Percentiles rank a stretch among this genome's conserved stretches.
Conservation (phyloP, 768 basidiomycete species). For the Mycena belliarum region DNA sequence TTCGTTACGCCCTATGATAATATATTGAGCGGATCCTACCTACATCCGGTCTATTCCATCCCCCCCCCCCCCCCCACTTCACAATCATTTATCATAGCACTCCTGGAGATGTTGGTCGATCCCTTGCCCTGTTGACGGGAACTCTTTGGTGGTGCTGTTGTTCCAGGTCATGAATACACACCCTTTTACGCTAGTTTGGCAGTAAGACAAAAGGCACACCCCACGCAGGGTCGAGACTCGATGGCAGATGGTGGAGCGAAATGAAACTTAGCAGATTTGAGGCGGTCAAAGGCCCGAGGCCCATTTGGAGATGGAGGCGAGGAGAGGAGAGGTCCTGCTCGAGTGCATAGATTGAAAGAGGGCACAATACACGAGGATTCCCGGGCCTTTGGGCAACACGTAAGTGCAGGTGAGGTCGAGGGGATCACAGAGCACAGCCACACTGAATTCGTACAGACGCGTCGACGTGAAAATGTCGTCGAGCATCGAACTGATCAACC, state of each 20-base stretch:
- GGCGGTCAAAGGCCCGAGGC: background rate
- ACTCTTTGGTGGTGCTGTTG: conserved; percentile 1
- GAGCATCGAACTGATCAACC: conserved; percentile 94
- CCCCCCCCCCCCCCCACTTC: background rate
- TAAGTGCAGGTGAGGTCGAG: no score
- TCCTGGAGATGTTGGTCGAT: conserved; percentile 6
- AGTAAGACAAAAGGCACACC: background rate
- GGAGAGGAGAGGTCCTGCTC: background rate
- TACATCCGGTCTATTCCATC: conserved; percentile 13
- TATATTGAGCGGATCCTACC: conserved; percentile 4
- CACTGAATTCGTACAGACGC: conserved; percentile 4
- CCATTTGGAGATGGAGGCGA: background rate
- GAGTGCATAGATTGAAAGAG: conserved; percentile 5
- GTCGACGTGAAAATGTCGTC: conserved; percentile 49
- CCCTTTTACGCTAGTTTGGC: conserved; percentile 12
- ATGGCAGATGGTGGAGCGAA: background rate
- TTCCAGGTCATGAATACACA: conserved; percentile 3
- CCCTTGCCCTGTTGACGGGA: background rate
- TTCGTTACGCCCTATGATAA: conserved; percentile 15
- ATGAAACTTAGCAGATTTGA: background rate
- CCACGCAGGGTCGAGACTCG: background rate
- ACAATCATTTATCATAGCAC: conserved; percentile 12
- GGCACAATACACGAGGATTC: conserved; percentile 3
- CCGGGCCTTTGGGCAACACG: no score
- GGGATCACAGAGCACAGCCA: conserved; percentile 5